Evolutionary conservation across 176 grass and related monocot genomes (phyloP).

Genomic region (Cenchrus fungigraminus): DNA sequence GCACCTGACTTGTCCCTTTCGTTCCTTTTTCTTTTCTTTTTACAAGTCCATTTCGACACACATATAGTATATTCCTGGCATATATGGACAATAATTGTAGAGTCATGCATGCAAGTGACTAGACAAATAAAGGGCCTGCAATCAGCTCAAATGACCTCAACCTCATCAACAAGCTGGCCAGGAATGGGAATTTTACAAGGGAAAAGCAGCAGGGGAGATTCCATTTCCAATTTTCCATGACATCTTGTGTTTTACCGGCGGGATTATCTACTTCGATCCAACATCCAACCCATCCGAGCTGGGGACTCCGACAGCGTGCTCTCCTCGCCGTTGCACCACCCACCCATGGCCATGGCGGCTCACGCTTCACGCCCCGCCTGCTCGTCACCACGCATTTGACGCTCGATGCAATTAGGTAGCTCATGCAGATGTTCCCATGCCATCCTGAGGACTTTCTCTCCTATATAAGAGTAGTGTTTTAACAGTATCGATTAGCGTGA

Average conservation of each 20-base stretch:
- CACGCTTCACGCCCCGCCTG: slow-evolving; percentile 38
- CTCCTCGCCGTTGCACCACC: neutral
- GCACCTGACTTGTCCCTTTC: neutral
- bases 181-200: slow-evolving; percentile 15
- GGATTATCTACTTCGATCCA: slow-evolving; percentile 14
- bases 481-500: slow-evolving; percentile 27
- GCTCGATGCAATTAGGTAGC: slow-evolving; percentile 59
- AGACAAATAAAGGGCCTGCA: neutral
- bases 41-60: slow-evolving; percentile 26
- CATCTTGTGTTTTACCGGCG: neutral
- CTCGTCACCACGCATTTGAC: slow-evolving; percentile 47
- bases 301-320: neutral
- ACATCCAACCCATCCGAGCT: no score
- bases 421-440: slow-evolving; percentile 52
- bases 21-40: neutral
- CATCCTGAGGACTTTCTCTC: neutral
- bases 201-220: neutral
- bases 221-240: no score
- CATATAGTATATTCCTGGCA: slow-evolving; percentile 6
- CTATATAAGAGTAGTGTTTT: slow-evolving; percentile 50
- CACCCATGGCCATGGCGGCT: neutral
- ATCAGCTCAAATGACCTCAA: neutral
- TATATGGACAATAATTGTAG: neutral
- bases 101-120: slow-evolving; percentile 26
- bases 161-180: neutral